These are phyloP conservation scores for Dysphania ambrosioides DNA, from an alignment of 148 eudicot species.

Conservation along the genomic window DNA sequence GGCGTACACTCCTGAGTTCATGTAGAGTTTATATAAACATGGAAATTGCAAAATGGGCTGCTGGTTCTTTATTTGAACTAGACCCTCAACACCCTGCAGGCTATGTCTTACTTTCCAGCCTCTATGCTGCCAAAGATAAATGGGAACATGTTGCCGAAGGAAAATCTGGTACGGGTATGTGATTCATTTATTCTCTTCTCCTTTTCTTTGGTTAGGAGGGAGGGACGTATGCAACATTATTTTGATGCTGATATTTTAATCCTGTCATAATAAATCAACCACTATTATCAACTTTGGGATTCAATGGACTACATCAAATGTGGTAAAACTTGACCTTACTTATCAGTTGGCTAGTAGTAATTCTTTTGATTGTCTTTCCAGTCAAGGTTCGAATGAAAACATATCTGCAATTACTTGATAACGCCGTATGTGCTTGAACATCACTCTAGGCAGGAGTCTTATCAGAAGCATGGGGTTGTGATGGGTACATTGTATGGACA, in stretches of 20 bases:
- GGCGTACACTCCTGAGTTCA: constrained; percentile 88
- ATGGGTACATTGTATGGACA: neutral
- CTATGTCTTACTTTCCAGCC: constrained; percentile 71
- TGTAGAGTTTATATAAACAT: constrained; percentile 64
- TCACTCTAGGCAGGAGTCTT: neutral
- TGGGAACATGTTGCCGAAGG: constrained; percentile 92
- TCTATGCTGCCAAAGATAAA: constrained; percentile 69
- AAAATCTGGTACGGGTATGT: no score
- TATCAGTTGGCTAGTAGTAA: neutral
- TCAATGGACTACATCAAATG: neutral
- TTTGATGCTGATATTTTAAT: no score
- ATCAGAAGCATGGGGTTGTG: neutral
- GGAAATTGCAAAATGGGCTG: constrained; percentile 93
- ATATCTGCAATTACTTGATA: neutral
- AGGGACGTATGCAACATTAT: no score
- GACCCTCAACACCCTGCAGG: constrained; percentile 84
- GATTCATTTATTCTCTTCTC: no score
- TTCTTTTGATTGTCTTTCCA: neutral
- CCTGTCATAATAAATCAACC: no score
- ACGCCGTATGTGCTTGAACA: neutral
- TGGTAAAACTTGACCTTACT: no score
- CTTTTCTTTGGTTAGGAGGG: no score
- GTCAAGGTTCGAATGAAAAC: neutral
- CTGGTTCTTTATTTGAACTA: constrained; percentile 59
- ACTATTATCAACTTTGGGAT: neutral